Evolutionary conservation across 331 rosid genomes (phyloP).

Genomic region (Pyrus hybrid): DNA sequence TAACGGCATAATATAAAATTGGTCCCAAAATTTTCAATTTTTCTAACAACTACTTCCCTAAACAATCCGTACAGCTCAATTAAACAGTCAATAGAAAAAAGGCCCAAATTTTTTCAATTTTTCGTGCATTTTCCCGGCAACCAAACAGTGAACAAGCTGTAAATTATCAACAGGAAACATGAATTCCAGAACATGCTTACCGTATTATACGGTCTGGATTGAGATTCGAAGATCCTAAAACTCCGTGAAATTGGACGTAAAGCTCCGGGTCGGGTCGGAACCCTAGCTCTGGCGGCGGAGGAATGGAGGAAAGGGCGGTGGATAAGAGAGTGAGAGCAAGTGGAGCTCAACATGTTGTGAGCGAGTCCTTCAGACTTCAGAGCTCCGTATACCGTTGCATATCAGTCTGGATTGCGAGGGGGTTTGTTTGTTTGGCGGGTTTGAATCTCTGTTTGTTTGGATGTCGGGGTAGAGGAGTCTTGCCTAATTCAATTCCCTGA

Average conservation of each 20-base stretch:
- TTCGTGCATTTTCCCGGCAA: neutral
- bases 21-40: neutral
- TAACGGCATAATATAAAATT: neutral
- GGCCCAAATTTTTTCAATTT: neutral
- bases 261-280: constrained; percentile 22
- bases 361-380: constrained; percentile 10
- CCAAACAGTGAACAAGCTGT: neutral
- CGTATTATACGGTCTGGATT: constrained; percentile 18
- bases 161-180: neutral
- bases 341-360: constrained; percentile 58
- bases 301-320: constrained; percentile 43
- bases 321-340: constrained; percentile 33
- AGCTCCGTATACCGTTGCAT: constrained; percentile 19
- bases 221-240: constrained; percentile 52
- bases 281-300: constrained; percentile 29
- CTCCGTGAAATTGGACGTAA: constrained; percentile 30
- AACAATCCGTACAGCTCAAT: neutral
- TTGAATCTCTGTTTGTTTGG: neutral
- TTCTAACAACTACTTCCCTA: neutral
- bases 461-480: neutral
- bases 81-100: neutral
- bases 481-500: constrained; percentile 1
- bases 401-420: neutral
- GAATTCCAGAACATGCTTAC: constrained; percentile 21
- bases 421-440: neutral